Evolutionary conservation across 2,329 filamentous ascomycete species (phyloP), one percentile per base, ranked within the genome.

Genomic region (Teratosphaeria viscida): DNA sequence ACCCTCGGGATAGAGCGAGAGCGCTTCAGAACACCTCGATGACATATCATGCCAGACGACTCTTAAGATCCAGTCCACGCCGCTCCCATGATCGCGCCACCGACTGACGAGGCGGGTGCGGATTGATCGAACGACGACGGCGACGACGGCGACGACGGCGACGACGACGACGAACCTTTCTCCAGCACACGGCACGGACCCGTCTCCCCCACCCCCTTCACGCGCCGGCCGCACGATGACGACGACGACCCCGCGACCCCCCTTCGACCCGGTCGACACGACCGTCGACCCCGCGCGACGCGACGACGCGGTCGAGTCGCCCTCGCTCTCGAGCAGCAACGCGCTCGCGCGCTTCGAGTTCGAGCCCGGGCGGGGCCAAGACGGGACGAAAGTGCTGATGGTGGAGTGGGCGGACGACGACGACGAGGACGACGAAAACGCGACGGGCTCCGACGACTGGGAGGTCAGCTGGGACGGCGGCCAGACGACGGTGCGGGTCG

Each of bases 321-420:
- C 78, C 34, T 76, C 75, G 64, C 73, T 78, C 60, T 78, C 77
- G 57, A 76, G 71, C 69, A 79, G 69, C 54, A 82, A 81, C 59
- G 86, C 86, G n/a, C 79, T 90, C 54, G 87, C 90, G 54, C 86
- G 91, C 61, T 96, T 95, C 74, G 91, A 96, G 72, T 95, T 95
- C 71, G 88, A 92, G 74, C 79, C 83, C 0, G 87, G 85, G 39
- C 83, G 82, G 71, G 87, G 85, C 56, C 79, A 66, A 55, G 87
- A 92, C 64, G 90, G 90, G 49, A 95, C 90, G 63, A 96, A 95
- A 77, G 86, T 96, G 63, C 78, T 96, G 67, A 94, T 96, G 90
- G 86, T 95, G 47, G 90, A 96, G 73, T 96, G 91, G 91, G 85
- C 89, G 71, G 83, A 86, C 57, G 81, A 82, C 64, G 76, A 80